These are phyloP conservation scores for Aciculoconidium aculeatum DNA, from an alignment of 805 yeast species.

Conservation along the genomic window DNA sequence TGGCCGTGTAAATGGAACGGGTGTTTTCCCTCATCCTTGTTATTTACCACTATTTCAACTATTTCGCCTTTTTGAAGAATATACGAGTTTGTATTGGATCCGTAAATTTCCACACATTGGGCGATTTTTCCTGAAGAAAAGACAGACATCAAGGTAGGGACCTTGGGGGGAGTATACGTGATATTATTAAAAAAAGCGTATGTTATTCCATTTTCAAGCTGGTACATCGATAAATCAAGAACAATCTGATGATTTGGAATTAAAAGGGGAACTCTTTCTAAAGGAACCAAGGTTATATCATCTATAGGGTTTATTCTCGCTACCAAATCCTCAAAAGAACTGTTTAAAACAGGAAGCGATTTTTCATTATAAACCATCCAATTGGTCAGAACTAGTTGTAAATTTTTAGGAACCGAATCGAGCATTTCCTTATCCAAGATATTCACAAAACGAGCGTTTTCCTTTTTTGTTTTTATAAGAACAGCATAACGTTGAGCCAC, in stretches of 20 bases:
- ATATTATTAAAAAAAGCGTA: constrained; percentile 72
- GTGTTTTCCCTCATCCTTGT: constrained; percentile 73
- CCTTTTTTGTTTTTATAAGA: constrained; percentile 51
- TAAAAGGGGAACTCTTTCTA: constrained; percentile 42
- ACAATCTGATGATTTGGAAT: constrained; percentile 58
- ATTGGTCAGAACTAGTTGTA: constrained; percentile 50
- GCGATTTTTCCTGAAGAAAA: constrained; percentile 49
- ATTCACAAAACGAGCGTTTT: constrained; percentile 58
- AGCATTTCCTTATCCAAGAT: constrained; percentile 61
- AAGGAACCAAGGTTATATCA: constrained; percentile 72
- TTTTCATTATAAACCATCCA: constrained; percentile 45
- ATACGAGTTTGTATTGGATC: constrained; percentile 60
- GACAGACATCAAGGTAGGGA: constrained; percentile 64
- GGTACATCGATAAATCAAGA: constrained; percentile 58
- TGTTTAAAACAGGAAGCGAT: constrained; percentile 23
- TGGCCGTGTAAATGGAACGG: constrained; percentile 81
- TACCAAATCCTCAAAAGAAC: constrained; percentile 33
- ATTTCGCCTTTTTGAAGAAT: constrained; percentile 56
- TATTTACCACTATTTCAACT: constrained; percentile 73
- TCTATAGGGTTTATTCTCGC: constrained; percentile 39
- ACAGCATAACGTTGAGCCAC: constrained; percentile 82
- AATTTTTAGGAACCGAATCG: constrained; percentile 56
- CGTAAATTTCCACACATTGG: constrained; percentile 58
- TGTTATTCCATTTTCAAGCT: constrained; percentile 66
- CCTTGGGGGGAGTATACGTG: constrained; percentile 60